Evolutionary conservation across 192 early-diverging fungal genomes (phyloP), one percentile per base, ranked within the genome.

Genomic region (Ramicandelaber brevisporus): DNA sequence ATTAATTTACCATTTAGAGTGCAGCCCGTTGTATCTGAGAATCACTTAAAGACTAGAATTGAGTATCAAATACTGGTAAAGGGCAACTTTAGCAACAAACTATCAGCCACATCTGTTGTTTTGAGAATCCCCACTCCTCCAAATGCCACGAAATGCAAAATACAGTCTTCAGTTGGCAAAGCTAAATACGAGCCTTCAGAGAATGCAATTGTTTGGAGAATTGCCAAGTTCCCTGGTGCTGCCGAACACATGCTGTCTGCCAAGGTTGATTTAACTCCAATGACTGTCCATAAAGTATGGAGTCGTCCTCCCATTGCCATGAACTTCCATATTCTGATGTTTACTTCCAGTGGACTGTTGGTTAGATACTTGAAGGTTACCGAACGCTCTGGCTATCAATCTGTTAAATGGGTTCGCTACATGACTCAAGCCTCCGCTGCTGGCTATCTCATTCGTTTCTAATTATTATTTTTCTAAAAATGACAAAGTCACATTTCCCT

Each of bases 381-480:
- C 63, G 92, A 97, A 38, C 86, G 85, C 56, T 70, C 73, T 26
- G 78, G 79, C 44, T 97, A 97, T 48, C 70, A 85, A 39, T 78
- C 76, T 46, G 84, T 97, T 26, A 97, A 97, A 58, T 97, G 92
- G 92, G 92, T 97, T 6, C 65, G 92, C 21, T 97, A 97, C 52
- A 80, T 90, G 78, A 89, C 92, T 22, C 85, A 89, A 40, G 86
- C 90, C 3, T n/a, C n/a, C n/a, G n/a, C n/a, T n/a, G n/a, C n/a
- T n/a, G n/a, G n/a, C n/a, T n/a, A n/a, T n/a, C n/a, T n/a, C n/a
- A n/a, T n/a, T n/a, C n/a, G n/a, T n/a, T n/a, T n/a, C n/a, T n/a
- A n/a, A n/a, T n/a, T n/a, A n/a, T n/a, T n/a, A n/a, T n/a, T n/a
- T n/a, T n/a, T n/a, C n/a, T n/a, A n/a, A n/a, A n/a, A n/a, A n/a